A percentile compares a stretch with the other conserved stretches of the same genome.
These are phyloP conservation scores for Leccinum subrobustum DNA, from an alignment of 1,284 basidiomycete species.

Conservation along the genomic window DNA sequence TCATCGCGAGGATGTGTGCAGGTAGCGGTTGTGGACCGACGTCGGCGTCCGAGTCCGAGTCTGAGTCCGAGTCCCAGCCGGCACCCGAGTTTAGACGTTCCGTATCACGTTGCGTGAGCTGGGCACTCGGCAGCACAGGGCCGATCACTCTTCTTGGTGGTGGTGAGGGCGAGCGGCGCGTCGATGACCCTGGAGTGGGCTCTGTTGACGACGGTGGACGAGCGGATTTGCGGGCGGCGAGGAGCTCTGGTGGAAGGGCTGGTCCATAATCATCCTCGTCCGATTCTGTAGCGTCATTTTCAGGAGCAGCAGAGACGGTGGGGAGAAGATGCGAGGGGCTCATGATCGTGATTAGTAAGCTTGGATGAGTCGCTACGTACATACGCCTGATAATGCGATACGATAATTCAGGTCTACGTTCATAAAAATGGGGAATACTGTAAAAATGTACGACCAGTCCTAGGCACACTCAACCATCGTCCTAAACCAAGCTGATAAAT, in stretches of 20 bases:
- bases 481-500: constrained; percentile 9
- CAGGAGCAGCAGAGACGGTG: constrained; percentile 9
- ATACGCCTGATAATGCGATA: constrained; percentile 17
- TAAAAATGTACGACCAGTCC: constrained; percentile 15
- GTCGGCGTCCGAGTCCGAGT: constrained; percentile 69
- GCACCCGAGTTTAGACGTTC: not conserved
- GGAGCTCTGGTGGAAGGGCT: constrained; percentile 62
- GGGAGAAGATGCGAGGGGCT: constrained; percentile 31
- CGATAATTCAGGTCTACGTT: constrained; percentile 25
- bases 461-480: constrained; percentile 1
- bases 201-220: constrained; percentile 14
- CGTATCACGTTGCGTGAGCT: constrained; percentile 35
- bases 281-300: constrained; percentile 45
- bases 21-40: constrained; percentile 77
- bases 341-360: constrained; percentile 27
- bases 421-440: constrained; percentile 18
- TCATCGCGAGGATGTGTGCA: constrained; percentile 32
- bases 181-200: constrained; percentile 21
- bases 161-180: constrained; percentile 29
- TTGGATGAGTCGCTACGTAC: not conserved
- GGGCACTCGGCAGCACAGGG: constrained; percentile 37
- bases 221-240: constrained; percentile 33
- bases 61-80: constrained; percentile 16
- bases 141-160: constrained; percentile 34
- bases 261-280: constrained; percentile 64